These are phyloP conservation scores for Naganishia randhawae DNA, from an alignment of 768 basidiomycete genomes.

Conservation along the genomic window DNA sequence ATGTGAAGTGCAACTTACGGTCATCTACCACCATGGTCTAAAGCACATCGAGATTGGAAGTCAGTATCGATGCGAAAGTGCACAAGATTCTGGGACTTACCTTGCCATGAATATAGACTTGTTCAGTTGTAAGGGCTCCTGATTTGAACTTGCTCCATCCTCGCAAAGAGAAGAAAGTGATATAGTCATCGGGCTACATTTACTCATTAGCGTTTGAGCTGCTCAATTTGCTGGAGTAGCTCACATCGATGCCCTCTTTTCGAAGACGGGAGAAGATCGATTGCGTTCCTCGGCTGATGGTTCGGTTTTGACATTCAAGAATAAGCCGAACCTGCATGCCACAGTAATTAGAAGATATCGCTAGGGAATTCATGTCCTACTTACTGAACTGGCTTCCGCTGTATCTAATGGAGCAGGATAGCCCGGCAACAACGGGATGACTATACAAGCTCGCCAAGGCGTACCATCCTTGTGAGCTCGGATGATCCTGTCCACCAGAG, in stretches of 20 bases:
- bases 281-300: slow-evolving; percentile 79
- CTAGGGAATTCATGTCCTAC: slow-evolving; percentile 55
- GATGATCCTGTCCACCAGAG: slow-evolving; percentile 83
- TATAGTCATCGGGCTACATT: slow-evolving; percentile 82
- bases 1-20: slow-evolving; percentile 50
- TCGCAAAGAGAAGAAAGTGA: slow-evolving; percentile 81
- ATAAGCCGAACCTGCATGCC: slow-evolving; percentile 81
- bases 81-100: slow-evolving; percentile 43
- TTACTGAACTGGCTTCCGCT: slow-evolving; percentile 72
- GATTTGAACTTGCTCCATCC: slow-evolving; percentile 89
- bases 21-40: slow-evolving; percentile 82
- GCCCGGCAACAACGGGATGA: slow-evolving; percentile 87
- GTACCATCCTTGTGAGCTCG: slow-evolving; percentile 75
- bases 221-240: slow-evolving; percentile 70
- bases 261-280: slow-evolving; percentile 83
- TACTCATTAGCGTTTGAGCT: slow-evolving; percentile 54
- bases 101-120: slow-evolving; percentile 90
- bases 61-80: background rate
- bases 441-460: slow-evolving; percentile 80
- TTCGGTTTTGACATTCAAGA: slow-evolving; percentile 87
- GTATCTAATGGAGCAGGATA: slow-evolving; percentile 91
- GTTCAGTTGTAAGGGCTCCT: slow-evolving; percentile 79
- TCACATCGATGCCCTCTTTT: slow-evolving; percentile 81
- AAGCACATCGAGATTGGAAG: background rate
- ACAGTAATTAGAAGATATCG: slow-evolving; percentile 2